Conservation (phyloP, 139 green algal species). For the Zygnema circumcarinatum region DNA sequence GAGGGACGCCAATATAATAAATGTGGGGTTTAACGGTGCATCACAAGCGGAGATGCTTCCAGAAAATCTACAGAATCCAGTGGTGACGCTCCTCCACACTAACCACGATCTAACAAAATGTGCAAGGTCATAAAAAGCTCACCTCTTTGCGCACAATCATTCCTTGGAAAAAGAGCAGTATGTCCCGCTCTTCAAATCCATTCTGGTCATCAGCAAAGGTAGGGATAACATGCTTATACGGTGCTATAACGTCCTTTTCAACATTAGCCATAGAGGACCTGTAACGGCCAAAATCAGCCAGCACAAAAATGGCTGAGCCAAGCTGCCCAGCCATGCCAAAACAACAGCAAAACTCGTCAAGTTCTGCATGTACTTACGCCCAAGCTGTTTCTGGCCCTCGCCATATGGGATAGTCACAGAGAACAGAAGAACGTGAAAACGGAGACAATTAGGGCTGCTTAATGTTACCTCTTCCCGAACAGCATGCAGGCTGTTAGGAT, state of each 20-base stretch:
- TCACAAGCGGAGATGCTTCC: no score
- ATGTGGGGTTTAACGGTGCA: no score
- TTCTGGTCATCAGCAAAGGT: constrained; percentile 37
- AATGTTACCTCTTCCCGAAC: constrained; percentile 13
- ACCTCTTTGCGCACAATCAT: constrained; percentile 41
- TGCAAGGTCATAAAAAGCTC: no score
- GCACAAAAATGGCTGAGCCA: constrained; percentile 24
- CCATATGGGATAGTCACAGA: background rate
- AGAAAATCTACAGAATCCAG: no score
- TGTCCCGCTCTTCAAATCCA: background rate
- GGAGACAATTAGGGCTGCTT: no score
- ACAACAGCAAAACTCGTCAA: background rate
- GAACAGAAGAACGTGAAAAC: background rate
- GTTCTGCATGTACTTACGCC: background rate
- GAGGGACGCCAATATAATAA: no score
- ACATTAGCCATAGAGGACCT: constrained; percentile 18
- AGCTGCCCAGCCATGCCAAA: constrained; percentile 17
- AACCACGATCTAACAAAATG: no score
- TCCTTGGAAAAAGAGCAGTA: constrained; percentile 49
- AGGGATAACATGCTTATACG: constrained; percentile 47
- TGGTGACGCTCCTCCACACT: no score
- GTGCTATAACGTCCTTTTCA: constrained; percentile 44
- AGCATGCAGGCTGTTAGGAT: constrained; percentile 27
- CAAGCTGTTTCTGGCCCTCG: background rate
- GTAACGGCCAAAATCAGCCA: constrained; percentile 43